Conservation (phyloP, 257 asterid species). For the Fraxinus cuspidata region DNA sequence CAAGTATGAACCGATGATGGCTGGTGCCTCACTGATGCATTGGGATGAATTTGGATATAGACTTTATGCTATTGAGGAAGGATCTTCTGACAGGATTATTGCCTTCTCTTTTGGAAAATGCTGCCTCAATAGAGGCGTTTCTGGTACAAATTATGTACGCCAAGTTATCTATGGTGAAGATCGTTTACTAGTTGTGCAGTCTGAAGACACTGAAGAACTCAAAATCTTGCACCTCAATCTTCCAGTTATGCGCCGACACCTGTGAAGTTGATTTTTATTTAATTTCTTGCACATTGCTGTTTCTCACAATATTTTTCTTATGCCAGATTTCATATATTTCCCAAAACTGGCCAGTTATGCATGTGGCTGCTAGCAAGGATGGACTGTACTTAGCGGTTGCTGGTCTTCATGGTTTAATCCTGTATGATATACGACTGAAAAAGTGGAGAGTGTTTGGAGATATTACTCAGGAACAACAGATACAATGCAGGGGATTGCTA, state of each 20-base stretch:
- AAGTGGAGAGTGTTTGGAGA: conserved; percentile 99
- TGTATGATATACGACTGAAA: conserved; percentile 84
- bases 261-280: conserved; percentile 22
- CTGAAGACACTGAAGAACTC: conserved; percentile 96
- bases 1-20: conserved; percentile 94
- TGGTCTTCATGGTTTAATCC: conserved; percentile 92
- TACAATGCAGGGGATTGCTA: conserved; percentile 92
- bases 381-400: conserved; percentile 98
- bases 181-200: conserved; percentile 93
- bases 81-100: conserved; percentile 84
- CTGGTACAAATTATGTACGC: conserved; percentile 90
- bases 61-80: conserved; percentile 90
- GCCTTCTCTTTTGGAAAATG: conserved; percentile 97
- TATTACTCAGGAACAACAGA: conserved; percentile 94
- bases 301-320: conserved; percentile 38
- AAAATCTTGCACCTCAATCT: conserved; percentile 90
- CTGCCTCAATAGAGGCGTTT: conserved; percentile 96
- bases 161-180: conserved; percentile 99
- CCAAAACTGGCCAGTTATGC: conserved; percentile 97
- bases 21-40: conserved; percentile 82
- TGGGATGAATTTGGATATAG: conserved; percentile 98
- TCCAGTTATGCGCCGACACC: conserved; percentile 74
- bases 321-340: conserved; percentile 89
- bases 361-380: conserved; percentile 99
- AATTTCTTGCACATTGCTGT: conserved; percentile 24